These are phyloP conservation scores for Solanum medicagineum DNA, from an alignment of 257 asterid species.

Conservation along the genomic window DNA sequence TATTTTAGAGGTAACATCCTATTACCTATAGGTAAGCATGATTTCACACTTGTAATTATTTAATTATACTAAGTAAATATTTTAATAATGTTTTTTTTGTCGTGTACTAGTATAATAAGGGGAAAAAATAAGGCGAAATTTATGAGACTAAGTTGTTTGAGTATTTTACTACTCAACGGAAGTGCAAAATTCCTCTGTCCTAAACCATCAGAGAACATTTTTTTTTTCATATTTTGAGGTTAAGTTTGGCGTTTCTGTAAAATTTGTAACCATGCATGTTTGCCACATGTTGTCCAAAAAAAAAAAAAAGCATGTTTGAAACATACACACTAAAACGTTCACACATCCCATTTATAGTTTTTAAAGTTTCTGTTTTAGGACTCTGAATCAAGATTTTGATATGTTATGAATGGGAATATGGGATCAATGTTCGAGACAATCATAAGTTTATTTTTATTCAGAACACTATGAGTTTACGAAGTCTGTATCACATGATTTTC, in stretches of 20 bases:
- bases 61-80: no score
- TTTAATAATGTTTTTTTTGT: no score
- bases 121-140: no score
- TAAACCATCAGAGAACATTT: no score
- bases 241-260: not conserved
- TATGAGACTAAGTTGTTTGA: not conserved
- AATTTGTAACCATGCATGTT: not conserved
- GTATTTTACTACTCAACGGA: not conserved
- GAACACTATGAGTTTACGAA: not conserved
- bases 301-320: no score
- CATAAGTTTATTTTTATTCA: not conserved
- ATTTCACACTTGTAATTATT: no score
- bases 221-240: not conserved
- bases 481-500: not conserved
- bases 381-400: not conserved
- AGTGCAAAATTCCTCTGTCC: not conserved
- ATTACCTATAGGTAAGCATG: no score
- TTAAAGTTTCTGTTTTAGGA: not conserved
- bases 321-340: no score
- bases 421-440: not conserved
- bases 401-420: not conserved
- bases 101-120: no score
- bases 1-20: no score
- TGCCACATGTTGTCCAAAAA: not conserved
- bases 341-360: no score